Conservation (phyloP, 345 rosid genomes). For the Eutrema japonicum region DNA sequence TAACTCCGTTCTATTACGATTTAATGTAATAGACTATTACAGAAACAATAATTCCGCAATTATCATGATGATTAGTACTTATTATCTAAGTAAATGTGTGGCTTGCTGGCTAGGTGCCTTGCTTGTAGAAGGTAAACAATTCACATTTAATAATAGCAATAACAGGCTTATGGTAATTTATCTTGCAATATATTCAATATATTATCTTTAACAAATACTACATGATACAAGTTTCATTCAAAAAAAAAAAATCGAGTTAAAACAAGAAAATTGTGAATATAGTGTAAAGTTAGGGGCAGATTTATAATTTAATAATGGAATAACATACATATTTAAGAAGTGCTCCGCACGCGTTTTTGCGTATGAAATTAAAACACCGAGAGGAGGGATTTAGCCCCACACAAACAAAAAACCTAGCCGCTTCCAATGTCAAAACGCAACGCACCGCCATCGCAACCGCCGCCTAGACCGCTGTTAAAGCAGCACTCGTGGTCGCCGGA, state of each 20-base stretch:
- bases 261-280: neutral
- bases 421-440: slow-evolving; percentile 39
- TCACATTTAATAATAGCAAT: neutral
- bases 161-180: neutral
- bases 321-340: slow-evolving; percentile 1
- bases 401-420: slow-evolving; percentile 26
- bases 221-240: too few relatives aligned
- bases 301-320: neutral
- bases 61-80: too few relatives aligned
- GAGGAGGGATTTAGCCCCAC: neutral
- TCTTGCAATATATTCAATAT: neutral
- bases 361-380: slow-evolving; percentile 18
- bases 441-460: slow-evolving; percentile 38
- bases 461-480: slow-evolving; percentile 52
- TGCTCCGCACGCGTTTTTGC: slow-evolving; percentile 35
- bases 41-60: too few relatives aligned
- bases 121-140: neutral
- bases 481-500: slow-evolving; percentile 88
- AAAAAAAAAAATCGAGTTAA: neutral
- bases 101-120: neutral
- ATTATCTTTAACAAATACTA: neutral
- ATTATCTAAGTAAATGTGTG: neutral
- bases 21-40: too few relatives aligned
- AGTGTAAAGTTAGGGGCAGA: neutral
- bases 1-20: too few relatives aligned